Evolutionary conservation across 2,329 filamentous ascomycete species (phyloP).

Genomic region (Colletotrichum salicis): DNA sequence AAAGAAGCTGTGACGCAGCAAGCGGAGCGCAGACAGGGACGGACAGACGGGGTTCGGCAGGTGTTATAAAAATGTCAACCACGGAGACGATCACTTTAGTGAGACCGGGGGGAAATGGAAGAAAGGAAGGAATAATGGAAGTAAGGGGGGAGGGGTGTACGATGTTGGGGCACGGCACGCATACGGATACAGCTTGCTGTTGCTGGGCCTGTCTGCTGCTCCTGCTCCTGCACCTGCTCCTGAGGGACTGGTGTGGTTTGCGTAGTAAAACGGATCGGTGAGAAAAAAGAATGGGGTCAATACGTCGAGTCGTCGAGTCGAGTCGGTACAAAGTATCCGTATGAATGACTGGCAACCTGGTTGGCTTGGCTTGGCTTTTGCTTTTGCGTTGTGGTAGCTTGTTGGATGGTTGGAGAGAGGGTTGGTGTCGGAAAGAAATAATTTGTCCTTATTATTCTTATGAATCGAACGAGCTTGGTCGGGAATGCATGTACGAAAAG

Average conservation of each 20-base stretch:
- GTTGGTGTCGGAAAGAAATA: constrained; percentile 16
- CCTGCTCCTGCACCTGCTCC: not conserved
- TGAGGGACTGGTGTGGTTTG: constrained; percentile 2
- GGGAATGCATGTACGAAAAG: not conserved
- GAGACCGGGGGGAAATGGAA: constrained; percentile 29
- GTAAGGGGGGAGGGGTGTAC: constrained; percentile 3
- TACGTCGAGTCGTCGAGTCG: not conserved
- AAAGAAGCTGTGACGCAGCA: constrained; percentile 34
- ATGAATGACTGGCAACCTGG: not conserved
- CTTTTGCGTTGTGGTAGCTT: not conserved
- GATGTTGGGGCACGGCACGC: not conserved
- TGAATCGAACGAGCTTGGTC: constrained; percentile 1
- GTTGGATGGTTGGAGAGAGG: not conserved
- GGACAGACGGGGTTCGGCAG: constrained; percentile 33
- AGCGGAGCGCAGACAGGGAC: constrained; percentile 32
- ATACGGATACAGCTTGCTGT: not conserved
- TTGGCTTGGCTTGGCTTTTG: too few relatives aligned
- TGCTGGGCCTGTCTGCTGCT: not conserved
- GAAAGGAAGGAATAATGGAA: constrained; percentile 14
- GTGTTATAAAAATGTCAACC: constrained; percentile 37
- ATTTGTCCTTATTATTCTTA: constrained; percentile 21
- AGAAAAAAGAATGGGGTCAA: constrained; percentile 13
- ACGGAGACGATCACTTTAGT: constrained; percentile 35
- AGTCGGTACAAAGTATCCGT: not conserved
- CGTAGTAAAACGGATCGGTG: constrained; percentile 17